Evolutionary conservation across 2,329 filamentous ascomycete genomes (phyloP).

Genomic region (Orbilia oligospora): DNA sequence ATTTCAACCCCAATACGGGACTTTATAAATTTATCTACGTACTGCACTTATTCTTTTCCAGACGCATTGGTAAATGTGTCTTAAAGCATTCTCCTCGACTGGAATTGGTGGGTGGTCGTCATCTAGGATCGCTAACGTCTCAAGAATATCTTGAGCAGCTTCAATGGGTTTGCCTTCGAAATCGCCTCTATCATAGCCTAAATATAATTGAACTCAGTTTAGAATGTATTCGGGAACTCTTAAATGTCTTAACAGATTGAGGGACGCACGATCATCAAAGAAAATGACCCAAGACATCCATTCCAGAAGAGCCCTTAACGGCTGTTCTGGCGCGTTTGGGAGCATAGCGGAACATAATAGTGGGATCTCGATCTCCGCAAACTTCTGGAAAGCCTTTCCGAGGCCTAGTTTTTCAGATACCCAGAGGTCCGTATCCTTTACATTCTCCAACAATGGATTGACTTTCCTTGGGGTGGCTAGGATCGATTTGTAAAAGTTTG

Average conservation of each 20-base stretch:
- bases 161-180: conserved; percentile 62
- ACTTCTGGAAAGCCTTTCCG: conserved; percentile 15
- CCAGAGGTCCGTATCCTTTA: not conserved
- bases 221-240: not conserved
- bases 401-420: conserved; percentile 6
- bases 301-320: conserved; percentile 17
- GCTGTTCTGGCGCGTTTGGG: conserved; percentile 17
- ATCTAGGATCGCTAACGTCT: conserved; percentile 62
- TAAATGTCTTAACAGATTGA: too few species aligned
- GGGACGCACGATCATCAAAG: too few species aligned
- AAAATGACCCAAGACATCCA: not conserved
- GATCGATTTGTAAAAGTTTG: conserved; percentile 19
- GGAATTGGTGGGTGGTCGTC: conserved; percentile 63
- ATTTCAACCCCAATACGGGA: too few species aligned
- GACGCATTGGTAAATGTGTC: conserved; percentile 64
- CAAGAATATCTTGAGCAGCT: conserved; percentile 63
- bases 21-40: conserved; percentile 45
- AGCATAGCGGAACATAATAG: conserved; percentile 16
- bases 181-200: conserved; percentile 65
- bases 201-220: not conserved
- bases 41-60: conserved; percentile 63
- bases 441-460: conserved; percentile 11
- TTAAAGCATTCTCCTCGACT: conserved; percentile 62
- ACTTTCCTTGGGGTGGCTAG: conserved; percentile 2
- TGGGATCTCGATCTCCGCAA: conserved; percentile 25